Base-by-base conservation (phyloP, 768 basidiomycete genomes). In the Kondoa subrosea region DNA sequence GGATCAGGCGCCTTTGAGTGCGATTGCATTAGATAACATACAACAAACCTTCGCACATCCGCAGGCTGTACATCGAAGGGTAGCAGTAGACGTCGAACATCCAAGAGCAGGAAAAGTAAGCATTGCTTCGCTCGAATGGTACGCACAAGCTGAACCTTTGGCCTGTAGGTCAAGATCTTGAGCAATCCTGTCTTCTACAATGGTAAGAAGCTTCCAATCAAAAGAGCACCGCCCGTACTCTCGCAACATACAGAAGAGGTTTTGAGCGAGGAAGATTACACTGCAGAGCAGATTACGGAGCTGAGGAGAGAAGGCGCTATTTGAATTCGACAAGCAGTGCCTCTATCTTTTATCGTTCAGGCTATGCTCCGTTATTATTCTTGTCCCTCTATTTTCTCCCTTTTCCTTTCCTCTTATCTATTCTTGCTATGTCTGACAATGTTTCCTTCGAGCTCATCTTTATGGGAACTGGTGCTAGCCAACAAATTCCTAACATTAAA, bases 21-120 rank as follows among this genome's bases (percentile, higher is more conserved):
- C 21, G 40, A 50, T 21, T 50, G 21, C 40, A 50, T 8, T 50
- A 50, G 40, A 95, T 76, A 86, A 89, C 72, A 89, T 96, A 69
- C 75, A 81, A 68, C 85, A 91, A 76, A 91, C 92, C 1, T 96
- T 95, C 74, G 83, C 84, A 34, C 92, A 95, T 77, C 89, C 90
- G 4, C 81, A 89, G 79, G 89, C 88, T 1, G 74, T 85, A 56
- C 90, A 91, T 31, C 82, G 92, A 62, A 79, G 81, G 64, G 82
- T 87, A 56, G 84, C 84, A 0, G 82, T 87, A 30, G 88, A 91
- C 72, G 82, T 93, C 64, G 61, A 78, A 83, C 89, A 90, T 77
- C 83, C 85, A 34, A 80, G 88, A 60, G 83, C 85, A 73, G 88
- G 89, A 84, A 71, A 69, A 65, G 64, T 75, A 57, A 74, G 72